phyloP scores from a whole-genome alignment of 305 asterid species.

The Ilex paraguariensis region DNA sequence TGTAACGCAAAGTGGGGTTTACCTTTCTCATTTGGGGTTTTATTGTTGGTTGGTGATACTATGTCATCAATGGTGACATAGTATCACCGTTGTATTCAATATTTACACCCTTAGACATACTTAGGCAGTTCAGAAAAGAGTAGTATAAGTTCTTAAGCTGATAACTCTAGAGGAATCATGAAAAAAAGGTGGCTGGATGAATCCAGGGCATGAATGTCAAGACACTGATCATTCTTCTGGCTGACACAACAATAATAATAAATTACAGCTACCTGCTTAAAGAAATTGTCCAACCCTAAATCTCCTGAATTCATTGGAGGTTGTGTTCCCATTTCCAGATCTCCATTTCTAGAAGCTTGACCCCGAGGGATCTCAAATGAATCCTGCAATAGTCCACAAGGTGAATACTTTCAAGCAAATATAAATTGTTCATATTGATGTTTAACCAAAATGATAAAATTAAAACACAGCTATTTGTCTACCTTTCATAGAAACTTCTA shows the following conservation, averaged over 20 bases:
- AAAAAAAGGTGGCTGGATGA: background rate
- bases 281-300: slow-evolving; percentile 69
- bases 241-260: background rate
- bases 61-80: too few species aligned
- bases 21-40: too few species aligned
- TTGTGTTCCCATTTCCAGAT: slow-evolving; percentile 73
- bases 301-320: slow-evolving; percentile 56
- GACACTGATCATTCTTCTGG: background rate
- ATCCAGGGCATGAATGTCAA: background rate
- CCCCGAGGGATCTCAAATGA: slow-evolving; percentile 53
- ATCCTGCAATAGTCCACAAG: slow-evolving; percentile 30
- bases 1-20: too few species aligned
- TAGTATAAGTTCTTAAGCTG: too few species aligned
- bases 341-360: slow-evolving; percentile 53
- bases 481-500: too few species aligned
- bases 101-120: background rate
- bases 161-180: background rate
- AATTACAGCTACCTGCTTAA: slow-evolving; percentile 55
- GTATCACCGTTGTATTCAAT: too few species aligned
- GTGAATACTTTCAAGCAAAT: too few species aligned
- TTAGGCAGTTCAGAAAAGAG: too few species aligned
- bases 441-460: too few species aligned
- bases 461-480: too few species aligned
- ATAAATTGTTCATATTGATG: too few species aligned
- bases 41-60: too few species aligned